These are phyloP conservation scores for Nakaseomyces bracarensis DNA, from an alignment of 1,139 yeast species.

Conservation along the genomic window DNA sequence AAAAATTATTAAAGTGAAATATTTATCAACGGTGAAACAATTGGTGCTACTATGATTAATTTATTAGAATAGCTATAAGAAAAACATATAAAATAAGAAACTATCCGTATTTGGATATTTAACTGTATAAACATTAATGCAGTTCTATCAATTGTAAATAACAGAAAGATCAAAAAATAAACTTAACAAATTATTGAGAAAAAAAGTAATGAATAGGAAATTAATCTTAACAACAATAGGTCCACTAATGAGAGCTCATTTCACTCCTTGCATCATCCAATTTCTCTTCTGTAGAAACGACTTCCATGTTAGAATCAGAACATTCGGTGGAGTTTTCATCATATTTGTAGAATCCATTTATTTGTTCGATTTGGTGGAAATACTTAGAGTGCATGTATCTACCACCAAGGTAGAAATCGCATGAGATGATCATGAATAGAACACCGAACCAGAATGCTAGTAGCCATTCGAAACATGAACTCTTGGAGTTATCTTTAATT, in stretches of 20 bases:
- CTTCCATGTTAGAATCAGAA: background rate
- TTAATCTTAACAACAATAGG: too few species aligned
- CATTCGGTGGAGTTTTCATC: slow-evolving; percentile 12
- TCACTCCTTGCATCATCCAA: background rate
- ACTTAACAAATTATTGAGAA: too few species aligned
- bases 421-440: slow-evolving; percentile 53
- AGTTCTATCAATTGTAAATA: too few species aligned
- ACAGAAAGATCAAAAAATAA: too few species aligned
- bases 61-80: too few species aligned
- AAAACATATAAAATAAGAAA: background rate
- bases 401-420: slow-evolving; percentile 63
- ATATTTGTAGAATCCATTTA: slow-evolving; percentile 27
- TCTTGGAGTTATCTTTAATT: slow-evolving; percentile 36
- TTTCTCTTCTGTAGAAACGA: background rate
- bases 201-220: too few species aligned
- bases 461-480: slow-evolving; percentile 71
- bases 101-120: too few species aligned
- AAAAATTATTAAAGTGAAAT: too few species aligned
- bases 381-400: slow-evolving; percentile 27
- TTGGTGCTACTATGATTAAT: too few species aligned
- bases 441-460: slow-evolving; percentile 77
- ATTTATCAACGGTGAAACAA: too few species aligned
- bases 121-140: too few species aligned
- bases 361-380: slow-evolving; percentile 26
- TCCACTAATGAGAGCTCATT: too few species aligned